Conservation (phyloP, 2,329 filamentous ascomycete species). For the Ophiostoma populinum region DNA sequence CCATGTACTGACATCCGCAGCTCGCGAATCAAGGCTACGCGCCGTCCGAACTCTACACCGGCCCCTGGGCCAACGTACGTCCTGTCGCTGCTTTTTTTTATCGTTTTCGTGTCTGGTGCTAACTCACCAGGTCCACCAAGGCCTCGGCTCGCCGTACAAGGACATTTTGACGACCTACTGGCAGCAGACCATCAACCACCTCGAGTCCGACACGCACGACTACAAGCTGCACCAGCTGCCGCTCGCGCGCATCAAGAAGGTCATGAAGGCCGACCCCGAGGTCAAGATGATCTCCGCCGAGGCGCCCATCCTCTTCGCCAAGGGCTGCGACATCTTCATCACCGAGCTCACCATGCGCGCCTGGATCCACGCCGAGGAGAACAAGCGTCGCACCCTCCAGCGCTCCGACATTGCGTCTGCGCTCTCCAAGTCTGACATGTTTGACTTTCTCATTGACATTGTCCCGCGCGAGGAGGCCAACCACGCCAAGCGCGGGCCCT, state of each 20-base stretch:
- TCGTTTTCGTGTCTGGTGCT: not conserved
- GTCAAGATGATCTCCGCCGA: conserved; percentile 99
- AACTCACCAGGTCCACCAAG: conserved; percentile 65
- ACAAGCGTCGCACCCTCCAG: conserved; percentile 90
- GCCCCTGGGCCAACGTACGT: conserved; percentile 83
- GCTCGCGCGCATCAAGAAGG: conserved; percentile 97
- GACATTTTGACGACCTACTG: conserved; percentile 98
- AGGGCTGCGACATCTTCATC: conserved; percentile 98
- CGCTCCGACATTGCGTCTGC: conserved; percentile 93
- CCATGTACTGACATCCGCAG: conserved; percentile 26
- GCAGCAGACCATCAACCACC: conserved; percentile 93
- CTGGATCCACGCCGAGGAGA: conserved; percentile 98
- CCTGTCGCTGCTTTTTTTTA: not conserved
- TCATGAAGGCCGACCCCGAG: conserved; percentile 98
- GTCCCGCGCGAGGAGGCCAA: conserved; percentile 88
- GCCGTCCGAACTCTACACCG: conserved; percentile 85
- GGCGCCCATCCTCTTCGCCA: conserved; percentile 92
- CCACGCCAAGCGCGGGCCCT: conserved; percentile 58
- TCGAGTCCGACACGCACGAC: conserved; percentile 89
- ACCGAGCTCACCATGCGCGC: conserved; percentile 97
- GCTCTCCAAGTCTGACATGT: conserved; percentile 96
- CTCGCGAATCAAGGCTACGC: conserved; percentile 76
- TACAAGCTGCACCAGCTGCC: conserved; percentile 97
- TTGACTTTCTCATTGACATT: conserved; percentile 98
- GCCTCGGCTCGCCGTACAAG: conserved; percentile 78